Conservation (phyloP, 805 yeast genomes). For the Candida parachauliodes region DNA sequence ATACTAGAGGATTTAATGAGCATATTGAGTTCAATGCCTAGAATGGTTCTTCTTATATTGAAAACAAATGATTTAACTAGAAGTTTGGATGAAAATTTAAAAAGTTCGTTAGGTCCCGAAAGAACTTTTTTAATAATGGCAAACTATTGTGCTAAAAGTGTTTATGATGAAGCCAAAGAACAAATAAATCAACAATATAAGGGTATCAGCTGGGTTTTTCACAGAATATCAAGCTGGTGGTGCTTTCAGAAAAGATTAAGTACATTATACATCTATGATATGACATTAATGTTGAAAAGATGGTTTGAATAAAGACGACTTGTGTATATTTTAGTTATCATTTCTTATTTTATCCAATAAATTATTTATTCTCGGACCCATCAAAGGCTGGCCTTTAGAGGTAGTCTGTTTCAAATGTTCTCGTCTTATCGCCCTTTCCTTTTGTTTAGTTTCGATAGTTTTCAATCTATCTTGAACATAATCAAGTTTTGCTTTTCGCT, state of each 20-base stretch:
- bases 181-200: slow-evolving; percentile 15
- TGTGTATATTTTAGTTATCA: slow-evolving; percentile 24
- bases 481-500: slow-evolving; percentile 36
- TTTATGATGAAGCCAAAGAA: slow-evolving; percentile 64
- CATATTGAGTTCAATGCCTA: slow-evolving; percentile 74
- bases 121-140: slow-evolving; percentile 88
- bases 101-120: slow-evolving; percentile 81
- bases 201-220: slow-evolving; percentile 15
- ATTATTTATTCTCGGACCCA: slow-evolving; percentile 84
- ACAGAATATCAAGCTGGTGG: slow-evolving; percentile 27
- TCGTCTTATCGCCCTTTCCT: slow-evolving; percentile 43
- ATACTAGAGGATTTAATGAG: slow-evolving; percentile 74
- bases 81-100: slow-evolving; percentile 77
- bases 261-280: slow-evolving; percentile 32
- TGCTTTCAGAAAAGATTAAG: slow-evolving; percentile 28
- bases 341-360: slow-evolving; percentile 71
- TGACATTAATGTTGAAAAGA: slow-evolving; percentile 19
- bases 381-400: slow-evolving; percentile 75
- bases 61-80: slow-evolving; percentile 94
- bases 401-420: slow-evolving; percentile 48
- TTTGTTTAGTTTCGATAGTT: slow-evolving; percentile 32
- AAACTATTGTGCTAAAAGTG: slow-evolving; percentile 79
- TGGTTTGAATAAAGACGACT: neutral
- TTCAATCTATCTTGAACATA: slow-evolving; percentile 35
- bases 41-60: slow-evolving; percentile 77